These are phyloP conservation scores for Talaromyces adpressus DNA, from an alignment of 495 filamentous ascomycete species.

Conservation along the genomic window DNA sequence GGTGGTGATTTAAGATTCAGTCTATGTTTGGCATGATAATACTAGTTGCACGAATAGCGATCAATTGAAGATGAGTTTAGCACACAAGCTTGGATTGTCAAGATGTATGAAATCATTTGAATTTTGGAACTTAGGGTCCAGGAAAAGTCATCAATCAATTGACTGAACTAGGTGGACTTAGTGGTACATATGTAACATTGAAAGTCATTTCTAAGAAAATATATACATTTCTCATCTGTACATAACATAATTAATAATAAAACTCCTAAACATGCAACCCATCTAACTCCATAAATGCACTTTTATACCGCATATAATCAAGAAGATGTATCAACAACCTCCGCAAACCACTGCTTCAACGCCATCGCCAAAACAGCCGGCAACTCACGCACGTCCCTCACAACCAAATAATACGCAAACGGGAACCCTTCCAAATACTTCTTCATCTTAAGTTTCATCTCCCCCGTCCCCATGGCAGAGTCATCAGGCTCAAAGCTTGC, in stretches of 20 bases:
- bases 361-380: conserved; percentile 81
- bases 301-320: conserved; percentile 12
- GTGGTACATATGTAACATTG: background rate
- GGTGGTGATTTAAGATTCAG: conserved; percentile 49
- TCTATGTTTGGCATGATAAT: background rate
- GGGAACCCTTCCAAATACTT: conserved; percentile 93
- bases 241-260: background rate
- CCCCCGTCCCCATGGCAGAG: conserved; percentile 33
- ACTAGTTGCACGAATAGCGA: too few relatives aligned
- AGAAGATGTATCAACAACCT: conserved; percentile 64
- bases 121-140: too few relatives aligned
- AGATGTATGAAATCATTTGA: too few relatives aligned
- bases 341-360: conserved; percentile 93
- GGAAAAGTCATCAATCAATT: too few relatives aligned
- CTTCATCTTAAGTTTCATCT: conserved; percentile 68
- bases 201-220: conserved; percentile 5
- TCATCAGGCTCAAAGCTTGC: conserved; percentile 65
- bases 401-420: conserved; percentile 92
- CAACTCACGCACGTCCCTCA: conserved; percentile 83
- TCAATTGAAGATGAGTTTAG: too few relatives aligned
- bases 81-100: too few relatives aligned
- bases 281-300: conserved; percentile 3
- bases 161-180: background rate
- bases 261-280: background rate
- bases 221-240: conserved; percentile 2